Evolutionary conservation across 495 filamentous ascomycete genomes (phyloP).

Genomic region (Penicillium mononematosum): DNA sequence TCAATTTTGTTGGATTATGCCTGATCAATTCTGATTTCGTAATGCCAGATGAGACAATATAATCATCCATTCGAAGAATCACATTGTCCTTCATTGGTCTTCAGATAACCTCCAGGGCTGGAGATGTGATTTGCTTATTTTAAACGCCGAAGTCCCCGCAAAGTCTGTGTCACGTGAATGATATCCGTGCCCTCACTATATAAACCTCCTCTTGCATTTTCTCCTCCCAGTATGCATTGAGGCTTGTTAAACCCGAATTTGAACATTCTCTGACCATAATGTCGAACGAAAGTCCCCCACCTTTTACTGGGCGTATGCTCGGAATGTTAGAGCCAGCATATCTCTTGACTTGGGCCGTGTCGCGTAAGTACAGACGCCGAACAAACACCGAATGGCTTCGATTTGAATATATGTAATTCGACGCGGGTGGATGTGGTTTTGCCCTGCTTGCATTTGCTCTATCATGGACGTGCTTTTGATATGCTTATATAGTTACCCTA

Average conservation of each 20-base stretch:
- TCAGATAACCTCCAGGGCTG: too few species aligned
- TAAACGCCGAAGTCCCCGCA: constrained; percentile 6
- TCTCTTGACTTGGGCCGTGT: constrained; percentile 33
- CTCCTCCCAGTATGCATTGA: background rate
- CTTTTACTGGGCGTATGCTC: constrained; percentile 22
- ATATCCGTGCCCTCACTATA: constrained; percentile 2
- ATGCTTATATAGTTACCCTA: background rate
- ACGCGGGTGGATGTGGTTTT: background rate
- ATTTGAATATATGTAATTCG: background rate
- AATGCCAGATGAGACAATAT: background rate
- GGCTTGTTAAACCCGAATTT: background rate
- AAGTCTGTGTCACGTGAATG: constrained; percentile 1
- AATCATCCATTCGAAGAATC: background rate
- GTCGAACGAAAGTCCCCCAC: constrained; percentile 20
- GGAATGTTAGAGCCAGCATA: constrained; percentile 32
- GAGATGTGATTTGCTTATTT: background rate
- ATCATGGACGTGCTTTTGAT: background rate
- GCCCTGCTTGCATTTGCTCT: background rate
- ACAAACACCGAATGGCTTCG: background rate
- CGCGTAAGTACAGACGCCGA: constrained; percentile 28
- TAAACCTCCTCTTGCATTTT: background rate
- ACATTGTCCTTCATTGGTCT: background rate
- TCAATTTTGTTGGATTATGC: constrained; percentile 8
- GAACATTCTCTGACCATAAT: background rate
- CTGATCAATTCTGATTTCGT: background rate